Percentiles rank a stretch among this genome's conserved stretches.
phyloP scores from a whole-genome alignment of 2,329 filamentous ascomycete species.

The Hawksworthiomyces lignivorus region DNA sequence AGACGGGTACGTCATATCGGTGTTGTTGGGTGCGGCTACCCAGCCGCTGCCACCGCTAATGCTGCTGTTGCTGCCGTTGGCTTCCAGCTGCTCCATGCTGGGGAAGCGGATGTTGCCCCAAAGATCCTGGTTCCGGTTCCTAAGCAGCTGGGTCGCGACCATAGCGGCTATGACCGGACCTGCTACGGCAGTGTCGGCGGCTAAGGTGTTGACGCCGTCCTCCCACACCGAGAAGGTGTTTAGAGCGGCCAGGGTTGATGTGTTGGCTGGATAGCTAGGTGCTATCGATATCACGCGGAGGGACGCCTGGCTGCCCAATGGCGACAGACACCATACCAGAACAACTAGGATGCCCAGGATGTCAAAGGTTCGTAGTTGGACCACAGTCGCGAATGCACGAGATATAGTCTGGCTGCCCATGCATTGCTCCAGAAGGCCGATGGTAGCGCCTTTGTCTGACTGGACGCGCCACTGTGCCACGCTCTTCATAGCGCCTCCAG shows the following conservation, averaged over 20 bases:
- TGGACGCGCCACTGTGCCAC: conserved; percentile 22
- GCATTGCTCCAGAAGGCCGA: conserved; percentile 22
- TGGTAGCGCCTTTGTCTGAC: conserved; percentile 15
- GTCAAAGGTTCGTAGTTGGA: conserved; percentile 20
- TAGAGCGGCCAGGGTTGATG: neutral
- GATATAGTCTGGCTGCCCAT: conserved; percentile 24
- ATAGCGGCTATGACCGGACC: conserved; percentile 5
- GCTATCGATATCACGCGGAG: conserved; percentile 15
- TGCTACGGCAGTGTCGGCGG: neutral
- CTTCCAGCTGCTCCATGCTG: conserved; percentile 6
- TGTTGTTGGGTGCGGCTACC: neutral
- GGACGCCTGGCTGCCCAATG: conserved; percentile 23
- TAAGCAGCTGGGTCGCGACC: neutral
- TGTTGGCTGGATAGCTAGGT: conserved; percentile 19
- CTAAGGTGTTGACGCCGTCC: neutral
- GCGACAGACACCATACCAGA: conserved; percentile 23
- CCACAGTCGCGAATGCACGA: conserved; percentile 19
- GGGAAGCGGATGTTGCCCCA: conserved; percentile 12
- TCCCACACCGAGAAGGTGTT: conserved; percentile 2
- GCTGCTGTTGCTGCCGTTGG: neutral
- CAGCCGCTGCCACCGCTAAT: neutral
- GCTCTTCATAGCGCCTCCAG: conserved; percentile 20
- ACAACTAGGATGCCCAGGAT: conserved; percentile 18
- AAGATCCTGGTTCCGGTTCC: conserved; percentile 9
- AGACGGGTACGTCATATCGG: conserved; percentile 7